These are phyloP conservation scores for Irpex sp. DNA, from an alignment of 1,284 basidiomycete genomes.

Conservation along the genomic window DNA sequence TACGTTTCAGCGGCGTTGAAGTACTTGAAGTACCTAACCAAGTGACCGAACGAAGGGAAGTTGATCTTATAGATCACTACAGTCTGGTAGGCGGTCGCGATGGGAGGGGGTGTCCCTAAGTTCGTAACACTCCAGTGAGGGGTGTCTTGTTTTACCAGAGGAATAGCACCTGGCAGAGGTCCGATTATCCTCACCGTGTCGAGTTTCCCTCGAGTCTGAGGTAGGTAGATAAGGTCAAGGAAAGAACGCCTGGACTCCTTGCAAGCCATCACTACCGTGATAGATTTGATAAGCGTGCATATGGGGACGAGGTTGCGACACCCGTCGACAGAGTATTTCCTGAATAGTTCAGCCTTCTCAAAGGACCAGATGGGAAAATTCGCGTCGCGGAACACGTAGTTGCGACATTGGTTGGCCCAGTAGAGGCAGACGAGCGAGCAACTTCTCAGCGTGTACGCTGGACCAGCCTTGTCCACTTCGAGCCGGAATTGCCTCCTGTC, in stretches of 20 bases:
- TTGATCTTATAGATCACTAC: background rate
- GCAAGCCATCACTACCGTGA: background rate
- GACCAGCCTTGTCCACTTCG: background rate
- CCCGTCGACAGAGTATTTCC: background rate
- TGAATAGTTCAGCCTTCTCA: background rate
- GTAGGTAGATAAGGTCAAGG: background rate
- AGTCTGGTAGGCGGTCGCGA: background rate
- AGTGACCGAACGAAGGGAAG: background rate
- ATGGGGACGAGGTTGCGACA: background rate
- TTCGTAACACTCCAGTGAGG: background rate
- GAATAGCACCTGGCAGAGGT: background rate
- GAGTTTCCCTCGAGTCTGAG: background rate
- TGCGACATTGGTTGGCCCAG: background rate
- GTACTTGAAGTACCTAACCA: background rate
- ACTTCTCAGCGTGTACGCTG: background rate
- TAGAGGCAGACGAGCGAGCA: background rate
- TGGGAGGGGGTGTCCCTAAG: background rate
- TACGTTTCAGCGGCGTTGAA: background rate
- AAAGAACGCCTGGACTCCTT: background rate
- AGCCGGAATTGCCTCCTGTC: too few species aligned
- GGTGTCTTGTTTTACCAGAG: background rate
- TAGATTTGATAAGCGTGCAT: background rate
- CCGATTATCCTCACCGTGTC: background rate
- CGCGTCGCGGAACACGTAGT: background rate
- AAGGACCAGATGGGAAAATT: background rate